Evolutionary conservation across 345 rosid species (phyloP).

Genomic region (Arabidopsis thaliana): DNA sequence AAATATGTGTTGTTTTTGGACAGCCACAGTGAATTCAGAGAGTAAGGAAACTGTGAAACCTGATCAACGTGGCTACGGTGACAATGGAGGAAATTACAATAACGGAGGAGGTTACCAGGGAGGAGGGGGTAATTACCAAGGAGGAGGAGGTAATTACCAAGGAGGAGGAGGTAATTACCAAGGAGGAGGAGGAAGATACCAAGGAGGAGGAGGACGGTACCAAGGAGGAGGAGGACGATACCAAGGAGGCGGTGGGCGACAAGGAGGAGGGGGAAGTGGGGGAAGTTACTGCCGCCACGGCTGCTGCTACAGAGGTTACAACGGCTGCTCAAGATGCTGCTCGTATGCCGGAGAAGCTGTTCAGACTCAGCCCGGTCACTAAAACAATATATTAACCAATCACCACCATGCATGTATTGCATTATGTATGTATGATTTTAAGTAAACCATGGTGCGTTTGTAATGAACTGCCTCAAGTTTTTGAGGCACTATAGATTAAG

Average conservation of each 20-base stretch:
- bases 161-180: not conserved
- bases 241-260: not conserved
- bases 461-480: not conserved
- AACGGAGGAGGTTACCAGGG: not conserved
- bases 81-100: too few species aligned
- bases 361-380: constrained; percentile 24
- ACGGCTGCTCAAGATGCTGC: constrained; percentile 5
- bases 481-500: not conserved
- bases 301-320: constrained; percentile 20
- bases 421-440: constrained; percentile 9
- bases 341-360: constrained; percentile 17
- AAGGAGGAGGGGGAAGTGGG: constrained; percentile 23
- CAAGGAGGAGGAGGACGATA: not conserved
- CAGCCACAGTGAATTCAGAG: not conserved
- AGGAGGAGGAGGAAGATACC: not conserved
- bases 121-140: not conserved
- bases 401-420: constrained; percentile 2
- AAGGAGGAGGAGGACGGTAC: not conserved
- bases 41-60: not conserved
- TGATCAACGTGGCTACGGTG: not conserved
- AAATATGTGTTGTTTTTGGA: constrained; percentile 4
- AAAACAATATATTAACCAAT: not conserved
- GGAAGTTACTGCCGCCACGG: not conserved
- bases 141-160: not conserved
- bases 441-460: constrained; percentile 3